Conservation (phyloP, 345 rosid genomes). For the Murraya koenigii region DNA sequence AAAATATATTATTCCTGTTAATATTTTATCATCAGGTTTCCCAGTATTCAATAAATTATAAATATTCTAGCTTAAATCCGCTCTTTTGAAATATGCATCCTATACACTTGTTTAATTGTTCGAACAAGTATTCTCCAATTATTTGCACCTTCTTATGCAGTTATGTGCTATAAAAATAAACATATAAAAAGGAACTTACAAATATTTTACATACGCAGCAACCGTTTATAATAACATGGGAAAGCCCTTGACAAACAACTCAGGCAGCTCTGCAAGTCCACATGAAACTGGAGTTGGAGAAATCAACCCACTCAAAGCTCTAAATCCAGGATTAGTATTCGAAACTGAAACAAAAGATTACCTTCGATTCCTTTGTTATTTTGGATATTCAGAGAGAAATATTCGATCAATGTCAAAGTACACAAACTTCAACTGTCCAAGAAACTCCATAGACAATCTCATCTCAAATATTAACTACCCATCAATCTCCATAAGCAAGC, state of each 20-base stretch:
- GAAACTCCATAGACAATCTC: constrained; percentile 24
- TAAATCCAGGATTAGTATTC: constrained; percentile 73
- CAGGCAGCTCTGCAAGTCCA: constrained; percentile 43
- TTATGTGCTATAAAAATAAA: no score
- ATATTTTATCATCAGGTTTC: no score
- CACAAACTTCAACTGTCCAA: constrained; percentile 51
- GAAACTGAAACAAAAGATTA: constrained; percentile 53
- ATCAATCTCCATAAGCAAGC: constrained; percentile 62
- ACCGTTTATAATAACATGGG: constrained; percentile 43
- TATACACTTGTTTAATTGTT: no score
- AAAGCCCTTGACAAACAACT: constrained; percentile 44
- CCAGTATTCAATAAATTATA: no score
- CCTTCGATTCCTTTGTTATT: constrained; percentile 57
- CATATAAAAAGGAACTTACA: no score
- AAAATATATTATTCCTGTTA: no score
- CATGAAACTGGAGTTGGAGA: constrained; percentile 76
- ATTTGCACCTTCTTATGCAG: no score
- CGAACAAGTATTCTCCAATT: no score
- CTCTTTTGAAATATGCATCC: no score
- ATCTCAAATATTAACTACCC: constrained; percentile 69
- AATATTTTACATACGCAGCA: constrained; percentile 35
- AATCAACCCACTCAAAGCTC: constrained; percentile 54
- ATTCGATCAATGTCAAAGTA: constrained; percentile 42
- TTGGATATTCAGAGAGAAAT: constrained; percentile 51
- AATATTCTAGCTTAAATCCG: no score